Conservation (phyloP, 2,329 filamentous ascomycete species). For the Fusarium drepaniforme region DNA sequence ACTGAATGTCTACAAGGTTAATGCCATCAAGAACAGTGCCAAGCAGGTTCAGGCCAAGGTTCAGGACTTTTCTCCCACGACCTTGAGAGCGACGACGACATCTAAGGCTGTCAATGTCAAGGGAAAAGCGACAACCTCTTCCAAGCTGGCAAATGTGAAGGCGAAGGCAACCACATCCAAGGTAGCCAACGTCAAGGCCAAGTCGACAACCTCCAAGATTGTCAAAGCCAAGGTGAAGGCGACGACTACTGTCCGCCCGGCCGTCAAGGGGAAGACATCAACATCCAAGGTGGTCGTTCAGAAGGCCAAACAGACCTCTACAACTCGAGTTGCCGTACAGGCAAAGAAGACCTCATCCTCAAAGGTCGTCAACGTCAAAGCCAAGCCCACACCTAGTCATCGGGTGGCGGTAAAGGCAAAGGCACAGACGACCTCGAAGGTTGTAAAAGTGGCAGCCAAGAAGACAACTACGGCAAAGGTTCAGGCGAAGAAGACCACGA, state of each 20-base stretch:
- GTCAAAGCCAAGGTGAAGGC: background rate
- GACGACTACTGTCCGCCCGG: background rate
- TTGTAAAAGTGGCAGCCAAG: background rate
- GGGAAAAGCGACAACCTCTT: background rate
- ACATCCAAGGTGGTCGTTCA: background rate
- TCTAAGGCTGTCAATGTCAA: background rate
- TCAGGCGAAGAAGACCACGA: background rate
- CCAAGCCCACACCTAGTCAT: background rate
- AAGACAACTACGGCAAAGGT: background rate
- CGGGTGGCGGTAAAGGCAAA: background rate
- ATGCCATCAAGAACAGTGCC: slow-evolving; percentile 1
- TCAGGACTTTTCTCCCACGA: background rate
- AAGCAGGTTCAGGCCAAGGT: background rate
- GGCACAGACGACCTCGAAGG: background rate
- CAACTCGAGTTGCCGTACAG: background rate
- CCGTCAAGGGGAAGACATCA: background rate
- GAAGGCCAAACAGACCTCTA: background rate
- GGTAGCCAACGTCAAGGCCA: background rate
- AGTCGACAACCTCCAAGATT: background rate
- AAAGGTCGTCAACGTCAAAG: background rate
- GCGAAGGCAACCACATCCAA: background rate
- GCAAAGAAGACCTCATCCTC: background rate
- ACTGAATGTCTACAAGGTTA: slow-evolving; percentile 34
- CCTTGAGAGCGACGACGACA: background rate
- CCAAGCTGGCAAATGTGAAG: background rate